Conservation (phyloP, 768 basidiomycete genomes). For the Brasilioporus rufonigricans region DNA sequence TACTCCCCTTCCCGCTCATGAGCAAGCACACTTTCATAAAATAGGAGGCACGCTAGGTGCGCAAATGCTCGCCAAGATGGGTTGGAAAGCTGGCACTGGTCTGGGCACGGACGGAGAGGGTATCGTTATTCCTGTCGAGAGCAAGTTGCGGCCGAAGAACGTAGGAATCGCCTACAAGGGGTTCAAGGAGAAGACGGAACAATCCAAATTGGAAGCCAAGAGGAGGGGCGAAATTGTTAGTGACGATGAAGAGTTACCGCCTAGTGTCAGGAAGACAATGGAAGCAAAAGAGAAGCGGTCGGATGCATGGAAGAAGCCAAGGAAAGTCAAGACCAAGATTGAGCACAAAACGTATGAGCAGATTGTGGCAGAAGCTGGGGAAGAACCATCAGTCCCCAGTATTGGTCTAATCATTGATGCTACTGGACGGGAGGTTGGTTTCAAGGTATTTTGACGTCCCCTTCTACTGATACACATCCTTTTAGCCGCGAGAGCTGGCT, state of each 20-base stretch:
- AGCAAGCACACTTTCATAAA: conserved; percentile 81
- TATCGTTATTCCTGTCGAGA: conserved; percentile 85
- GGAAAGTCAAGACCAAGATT: conserved; percentile 79
- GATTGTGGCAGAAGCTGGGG: conserved; percentile 84
- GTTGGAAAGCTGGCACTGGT: conserved; percentile 84
- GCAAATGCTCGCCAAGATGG: conserved; percentile 91
- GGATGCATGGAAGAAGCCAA: conserved; percentile 83
- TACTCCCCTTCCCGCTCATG: conserved; percentile 56
- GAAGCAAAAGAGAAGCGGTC: conserved; percentile 62
- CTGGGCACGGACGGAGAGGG: conserved; percentile 74
- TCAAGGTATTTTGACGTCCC: not conserved
- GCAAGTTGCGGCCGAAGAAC: conserved; percentile 78
- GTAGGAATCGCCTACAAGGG: conserved; percentile 88
- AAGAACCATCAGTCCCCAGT: conserved; percentile 49
- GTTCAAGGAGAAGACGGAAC: conserved; percentile 85
- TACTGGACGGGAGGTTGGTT: conserved; percentile 82
- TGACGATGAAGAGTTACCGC: conserved; percentile 56
- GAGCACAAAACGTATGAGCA: conserved; percentile 98
- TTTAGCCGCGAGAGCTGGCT: conserved; percentile 80
- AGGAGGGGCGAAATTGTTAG: conserved; percentile 71
- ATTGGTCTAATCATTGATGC: conserved; percentile 93
- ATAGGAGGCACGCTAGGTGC: conserved; percentile 79
- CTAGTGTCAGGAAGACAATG: conserved; percentile 37
- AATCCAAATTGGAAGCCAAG: conserved; percentile 76
- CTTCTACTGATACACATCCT: conserved; percentile 6